Percentiles rank a stretch among this genome's conserved stretches.
phyloP scores from a whole-genome alignment of 163 green algal species.

The Chlamydomonas reinhardtii region DNA sequence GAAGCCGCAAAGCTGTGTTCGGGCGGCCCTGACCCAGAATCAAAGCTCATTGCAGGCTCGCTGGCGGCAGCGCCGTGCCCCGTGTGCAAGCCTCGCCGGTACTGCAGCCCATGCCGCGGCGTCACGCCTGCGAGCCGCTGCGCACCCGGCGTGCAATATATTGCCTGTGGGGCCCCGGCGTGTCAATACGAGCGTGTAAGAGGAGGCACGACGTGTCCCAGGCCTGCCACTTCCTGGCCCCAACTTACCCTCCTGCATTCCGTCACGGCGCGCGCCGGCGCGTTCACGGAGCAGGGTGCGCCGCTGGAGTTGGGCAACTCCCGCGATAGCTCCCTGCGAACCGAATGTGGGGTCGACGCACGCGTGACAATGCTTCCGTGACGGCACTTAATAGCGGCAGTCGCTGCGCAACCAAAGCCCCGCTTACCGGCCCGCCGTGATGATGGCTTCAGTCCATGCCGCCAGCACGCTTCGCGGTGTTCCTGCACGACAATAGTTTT shows the following conservation, averaged over 20 bases:
- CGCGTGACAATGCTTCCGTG: not conserved
- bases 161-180: not conserved
- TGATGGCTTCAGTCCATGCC: not conserved
- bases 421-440: slow-evolving; percentile 6
- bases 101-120: not conserved
- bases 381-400: not conserved
- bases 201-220: not conserved
- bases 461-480: not conserved
- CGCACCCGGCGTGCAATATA: not conserved
- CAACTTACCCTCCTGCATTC: slow-evolving; percentile 10
- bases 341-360: not conserved
- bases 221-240: not conserved
- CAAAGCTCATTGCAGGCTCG: too few species aligned
- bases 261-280: not conserved
- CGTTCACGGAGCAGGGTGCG: slow-evolving; percentile 23
- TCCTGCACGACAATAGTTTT: not conserved
- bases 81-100: not conserved
- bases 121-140: not conserved
- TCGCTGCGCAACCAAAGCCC: not conserved
- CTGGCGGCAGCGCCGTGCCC: not conserved
- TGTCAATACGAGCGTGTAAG: not conserved
- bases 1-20: too few species aligned
- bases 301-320: slow-evolving; percentile 5
- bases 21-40: too few species aligned
- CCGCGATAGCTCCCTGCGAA: slow-evolving; percentile 17